Conservation (phyloP, 495 filamentous ascomycete genomes). For the Penicillium parvum region DNA sequence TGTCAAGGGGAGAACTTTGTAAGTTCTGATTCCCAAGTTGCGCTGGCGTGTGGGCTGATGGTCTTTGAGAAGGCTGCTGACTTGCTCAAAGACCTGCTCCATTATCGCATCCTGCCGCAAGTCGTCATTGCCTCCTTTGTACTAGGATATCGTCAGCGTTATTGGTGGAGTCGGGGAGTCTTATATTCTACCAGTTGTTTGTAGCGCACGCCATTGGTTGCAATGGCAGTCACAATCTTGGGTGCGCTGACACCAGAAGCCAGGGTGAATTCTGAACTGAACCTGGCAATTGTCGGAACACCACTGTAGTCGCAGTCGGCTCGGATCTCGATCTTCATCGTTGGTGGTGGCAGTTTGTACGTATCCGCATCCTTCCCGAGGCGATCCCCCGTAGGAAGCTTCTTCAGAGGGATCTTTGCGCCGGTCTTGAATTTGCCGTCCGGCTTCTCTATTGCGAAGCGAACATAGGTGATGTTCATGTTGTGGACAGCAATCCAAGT, state of each 20-base stretch:
- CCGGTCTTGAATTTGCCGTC: constrained; percentile 63
- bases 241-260: constrained; percentile 88
- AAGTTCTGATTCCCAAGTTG: constrained; percentile 83
- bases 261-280: constrained; percentile 69
- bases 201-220: constrained; percentile 68
- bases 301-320: constrained; percentile 68
- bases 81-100: constrained; percentile 98
- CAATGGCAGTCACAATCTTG: constrained; percentile 80
- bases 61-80: constrained; percentile 79
- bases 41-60: constrained; percentile 83
- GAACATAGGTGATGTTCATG: constrained; percentile 68
- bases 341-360: constrained; percentile 76
- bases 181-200: constrained; percentile 71
- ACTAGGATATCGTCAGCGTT: constrained; percentile 35
- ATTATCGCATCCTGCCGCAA: constrained; percentile 99
- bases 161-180: background rate
- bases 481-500: constrained; percentile 66
- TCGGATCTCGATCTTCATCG: constrained; percentile 76
- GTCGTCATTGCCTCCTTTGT: constrained; percentile 93
- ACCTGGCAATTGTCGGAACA: constrained; percentile 65
- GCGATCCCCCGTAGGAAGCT: constrained; percentile 48
- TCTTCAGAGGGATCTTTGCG: constrained; percentile 57
- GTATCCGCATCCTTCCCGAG: constrained; percentile 54
- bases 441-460: constrained; percentile 61
- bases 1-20: constrained; percentile 90